Base-by-base conservation (phyloP, 1,284 basidiomycete species). In the Leccinum fuscescens region DNA sequence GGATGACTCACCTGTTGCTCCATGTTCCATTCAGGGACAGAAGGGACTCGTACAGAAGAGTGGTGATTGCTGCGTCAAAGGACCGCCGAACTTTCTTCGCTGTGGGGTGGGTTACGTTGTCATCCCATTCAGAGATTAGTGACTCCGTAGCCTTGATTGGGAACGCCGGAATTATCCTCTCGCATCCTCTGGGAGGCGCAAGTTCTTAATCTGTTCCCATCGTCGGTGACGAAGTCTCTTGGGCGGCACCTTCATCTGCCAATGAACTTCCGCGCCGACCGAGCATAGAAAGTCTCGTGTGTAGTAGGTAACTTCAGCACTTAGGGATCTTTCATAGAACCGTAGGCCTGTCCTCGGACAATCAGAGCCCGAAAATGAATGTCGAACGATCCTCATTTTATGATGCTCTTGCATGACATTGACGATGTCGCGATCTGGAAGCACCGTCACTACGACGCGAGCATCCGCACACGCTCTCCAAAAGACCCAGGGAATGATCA, bases 31-130 rank as follows among this genome's bases (percentile, higher is more conserved):
- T 91, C 58, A 84, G 65, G 8, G 81, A 70, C 6, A 94, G 81
- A 0, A 85, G 68, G 1, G 83, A 83, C 70, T 94, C 90, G 66
- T 90, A 94, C 20, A 78, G 76, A 1, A 96, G 73, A 1, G 85
- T 80, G 0, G 81, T 75, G 3, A 92, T 78, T 1, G 86, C 82
- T 15, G 89, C 74, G 67, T 96, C 93, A 44, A 96, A 69, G 4
- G 83, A 79, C 27, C 27, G 27, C 35, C 91, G 85, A 3, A 86
- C 79, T 49, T 78, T 80, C 67, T 92, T 90, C 0, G 84, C 82
- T 1, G 83, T 80, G 29, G 82, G 76, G 56, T 79, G 76, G 11
- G 64, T 66, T 22, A 71, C 68, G 12, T 66, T 72, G 1, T 77
- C 77, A 24, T 85, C 82, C 83, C 86, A 87, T 51, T 83, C 81